Percentiles rank a stretch among this genome's conserved stretches.
Evolutionary conservation across 2,329 filamentous ascomycete genomes (phyloP).

Genomic region (Fusarium sp.): DNA sequence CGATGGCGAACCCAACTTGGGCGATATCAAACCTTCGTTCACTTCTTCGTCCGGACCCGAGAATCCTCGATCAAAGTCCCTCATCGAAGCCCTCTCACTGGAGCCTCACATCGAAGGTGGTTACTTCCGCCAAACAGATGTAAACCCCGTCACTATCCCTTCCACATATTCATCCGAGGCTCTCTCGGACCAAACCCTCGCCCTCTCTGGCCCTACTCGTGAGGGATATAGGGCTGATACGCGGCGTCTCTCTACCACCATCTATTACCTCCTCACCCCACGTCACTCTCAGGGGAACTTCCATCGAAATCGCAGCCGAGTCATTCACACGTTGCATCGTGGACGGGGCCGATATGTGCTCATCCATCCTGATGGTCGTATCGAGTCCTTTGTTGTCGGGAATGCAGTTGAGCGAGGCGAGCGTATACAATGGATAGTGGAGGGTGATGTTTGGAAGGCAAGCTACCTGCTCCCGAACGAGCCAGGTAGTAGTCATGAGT

Average conservation of each 20-base stretch:
- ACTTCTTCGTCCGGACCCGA: conserved; percentile 32
- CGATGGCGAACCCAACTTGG: conserved; percentile 8
- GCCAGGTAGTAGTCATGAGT: background rate
- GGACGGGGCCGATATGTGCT: conserved; percentile 73
- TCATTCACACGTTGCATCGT: conserved; percentile 72
- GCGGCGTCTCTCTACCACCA: conserved; percentile 68
- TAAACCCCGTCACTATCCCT: conserved; percentile 60
- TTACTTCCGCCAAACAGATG: conserved; percentile 72
- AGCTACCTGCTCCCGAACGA: conserved; percentile 62
- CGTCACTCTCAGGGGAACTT: conserved; percentile 66
- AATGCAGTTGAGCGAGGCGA: conserved; percentile 67
- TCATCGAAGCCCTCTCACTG: conserved; percentile 58
- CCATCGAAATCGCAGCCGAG: conserved; percentile 71
- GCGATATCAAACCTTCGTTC: conserved; percentile 30
- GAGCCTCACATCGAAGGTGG: conserved; percentile 71
- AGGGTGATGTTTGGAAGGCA: conserved; percentile 74
- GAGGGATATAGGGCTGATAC: conserved; percentile 52
- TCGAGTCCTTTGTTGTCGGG: conserved; percentile 75
- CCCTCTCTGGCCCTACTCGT: conserved; percentile 47
- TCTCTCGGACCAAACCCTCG: conserved; percentile 51
- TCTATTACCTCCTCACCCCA: conserved; percentile 73
- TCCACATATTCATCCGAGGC: conserved; percentile 55
- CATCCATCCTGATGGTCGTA: conserved; percentile 65
- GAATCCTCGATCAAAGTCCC: conserved; percentile 18
- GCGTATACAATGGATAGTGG: conserved; percentile 74